Base-by-base conservation (phyloP, 495 filamentous ascomycete species). In the Aspergillus panamensis region DNA sequence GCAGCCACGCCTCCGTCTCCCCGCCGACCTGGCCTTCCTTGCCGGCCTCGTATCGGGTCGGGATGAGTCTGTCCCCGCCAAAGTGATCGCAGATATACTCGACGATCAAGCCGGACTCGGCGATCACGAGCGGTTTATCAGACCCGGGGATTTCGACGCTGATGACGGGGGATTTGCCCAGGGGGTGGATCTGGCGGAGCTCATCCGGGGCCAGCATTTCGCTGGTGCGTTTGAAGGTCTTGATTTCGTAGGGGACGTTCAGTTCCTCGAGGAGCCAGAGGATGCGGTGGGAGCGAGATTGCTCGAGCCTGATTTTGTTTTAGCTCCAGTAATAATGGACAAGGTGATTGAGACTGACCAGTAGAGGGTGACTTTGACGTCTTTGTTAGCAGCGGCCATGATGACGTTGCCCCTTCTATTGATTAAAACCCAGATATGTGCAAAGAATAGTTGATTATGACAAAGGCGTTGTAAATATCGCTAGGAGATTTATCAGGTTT, bases 181-280 rank as follows among this genome's bases (percentile, higher is more conserved):
- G 79, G 0, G 89, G 87, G 68, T 97, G 92, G 17, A 96, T 70
- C 40, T 89, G 70, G 66, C 89, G 86, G 31, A 95, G 78, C 58
- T 87, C 87, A 0, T 77, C 64, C 0, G 91, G 90, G 0, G 92
- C 92, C 8, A 87, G 71, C 70, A 75, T 76, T 63, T 84, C 69
- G 21, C 74, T 57, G 40, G 69, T 68, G 39, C 92, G 87, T 59
- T 87, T 84, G 81, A 84, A 94, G 48, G 81, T 81, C 61, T 90
- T 83, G 51, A 96, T 69, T 51, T 89, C 82, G 74, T 93, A 96
- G 48, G 84, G 73, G 29, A 96, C 52, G n/a, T 83, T 75, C 52
- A 94, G 84, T 61, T 94, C 91, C 71, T 94, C 88, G 50, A 96
- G 83, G 40, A 97, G 84, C 91, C 90, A 96, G 43, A 93, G 77